phyloP scores from a whole-genome alignment of 345 rosid species.

The Citrus mangshanensis region DNA sequence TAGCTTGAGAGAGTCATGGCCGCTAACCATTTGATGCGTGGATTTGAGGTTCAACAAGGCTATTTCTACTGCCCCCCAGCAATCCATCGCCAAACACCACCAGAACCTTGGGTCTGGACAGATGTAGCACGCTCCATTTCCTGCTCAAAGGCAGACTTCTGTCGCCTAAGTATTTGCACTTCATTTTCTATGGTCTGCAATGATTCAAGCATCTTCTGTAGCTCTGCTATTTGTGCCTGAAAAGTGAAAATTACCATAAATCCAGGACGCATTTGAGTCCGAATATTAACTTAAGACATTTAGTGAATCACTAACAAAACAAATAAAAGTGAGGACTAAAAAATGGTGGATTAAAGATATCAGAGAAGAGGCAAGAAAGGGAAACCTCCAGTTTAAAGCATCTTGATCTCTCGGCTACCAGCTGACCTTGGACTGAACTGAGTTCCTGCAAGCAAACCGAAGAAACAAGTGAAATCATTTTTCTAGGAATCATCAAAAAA shows the following conservation, averaged over 20 bases:
- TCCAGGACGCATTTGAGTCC: background rate
- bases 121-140: constrained; percentile 53
- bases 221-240: constrained; percentile 88
- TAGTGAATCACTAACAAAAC: background rate
- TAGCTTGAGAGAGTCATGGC: background rate
- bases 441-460: constrained; percentile 60
- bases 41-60: constrained; percentile 12
- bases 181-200: constrained; percentile 69
- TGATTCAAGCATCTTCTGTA: constrained; percentile 81
- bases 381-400: constrained; percentile 94
- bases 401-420: constrained; percentile 89
- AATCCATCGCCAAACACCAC: constrained; percentile 81
- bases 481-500: background rate
- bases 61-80: constrained; percentile 37
- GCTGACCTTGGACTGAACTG: constrained; percentile 87
- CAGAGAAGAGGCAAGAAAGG: background rate
- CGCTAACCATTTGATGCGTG: background rate
- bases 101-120: constrained; percentile 66
- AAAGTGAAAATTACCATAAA: constrained; percentile 12
- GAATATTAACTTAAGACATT: background rate
- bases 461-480: background rate
- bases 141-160: constrained; percentile 63
- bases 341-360: background rate
- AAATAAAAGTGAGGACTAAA: background rate
- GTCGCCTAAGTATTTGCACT: constrained; percentile 74